phyloP scores from a whole-genome alignment of 2,329 filamentous ascomycete species.

The Camptophora hylomeconis region DNA sequence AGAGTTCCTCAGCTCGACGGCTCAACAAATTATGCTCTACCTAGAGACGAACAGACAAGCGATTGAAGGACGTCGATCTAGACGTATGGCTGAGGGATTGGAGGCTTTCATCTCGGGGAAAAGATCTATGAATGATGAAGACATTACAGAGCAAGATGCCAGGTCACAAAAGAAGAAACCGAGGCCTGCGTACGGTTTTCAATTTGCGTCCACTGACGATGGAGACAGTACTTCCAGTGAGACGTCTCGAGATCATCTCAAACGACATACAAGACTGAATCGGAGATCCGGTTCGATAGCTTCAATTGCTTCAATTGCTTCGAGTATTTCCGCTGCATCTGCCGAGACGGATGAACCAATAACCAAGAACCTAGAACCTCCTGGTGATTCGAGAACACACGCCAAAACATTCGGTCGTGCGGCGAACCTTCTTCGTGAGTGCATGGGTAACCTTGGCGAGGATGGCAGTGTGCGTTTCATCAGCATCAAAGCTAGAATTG shows the following conservation, averaged over 20 bases:
- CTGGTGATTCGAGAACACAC: slow-evolving; percentile 21
- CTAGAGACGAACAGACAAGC: slow-evolving; percentile 20
- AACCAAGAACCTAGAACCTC: no score
- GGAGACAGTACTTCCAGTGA: no score
- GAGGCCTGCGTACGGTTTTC: slow-evolving; percentile 1
- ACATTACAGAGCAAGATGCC: slow-evolving; percentile 19
- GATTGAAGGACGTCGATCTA: slow-evolving; percentile 15
- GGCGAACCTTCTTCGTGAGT: slow-evolving; percentile 34
- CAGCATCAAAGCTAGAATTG: slow-evolving; percentile 22
- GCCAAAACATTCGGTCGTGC: slow-evolving; percentile 35
- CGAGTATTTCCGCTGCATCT: no score
- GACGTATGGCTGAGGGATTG: slow-evolving; percentile 14
- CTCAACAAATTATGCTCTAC: slow-evolving; percentile 19
- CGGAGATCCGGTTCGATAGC: no score
- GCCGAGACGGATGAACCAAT: no score
- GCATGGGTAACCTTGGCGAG: slow-evolving; percentile 28
- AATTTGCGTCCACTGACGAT: slow-evolving; percentile 14
- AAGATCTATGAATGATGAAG: slow-evolving; percentile 6
- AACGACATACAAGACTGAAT: no score
- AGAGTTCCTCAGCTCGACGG: slow-evolving; percentile 28
- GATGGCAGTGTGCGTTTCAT: slow-evolving; percentile 37
- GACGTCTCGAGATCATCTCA: no score
- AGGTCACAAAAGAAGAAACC: slow-evolving; percentile 2
- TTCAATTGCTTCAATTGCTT: no score
- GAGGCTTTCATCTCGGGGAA: slow-evolving; percentile 22